phyloP scores from a whole-genome alignment of 2,329 filamentous ascomycete species.

The Lachnellula occidentalis region DNA sequence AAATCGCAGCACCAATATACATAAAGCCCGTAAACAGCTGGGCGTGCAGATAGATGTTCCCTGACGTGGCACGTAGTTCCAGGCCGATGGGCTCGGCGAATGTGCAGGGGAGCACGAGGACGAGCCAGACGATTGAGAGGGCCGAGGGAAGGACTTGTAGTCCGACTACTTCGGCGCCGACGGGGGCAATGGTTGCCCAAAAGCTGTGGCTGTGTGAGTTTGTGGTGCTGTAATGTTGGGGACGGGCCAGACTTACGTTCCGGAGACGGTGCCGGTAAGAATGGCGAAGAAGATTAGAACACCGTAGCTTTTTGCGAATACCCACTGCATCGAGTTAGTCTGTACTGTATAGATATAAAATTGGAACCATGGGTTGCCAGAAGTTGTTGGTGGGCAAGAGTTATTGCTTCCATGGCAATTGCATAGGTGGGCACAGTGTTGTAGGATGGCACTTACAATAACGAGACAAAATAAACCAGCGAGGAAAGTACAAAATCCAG shows the following conservation, averaged over 20 bases:
- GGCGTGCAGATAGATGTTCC: conserved; percentile 47
- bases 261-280: conserved; percentile 60
- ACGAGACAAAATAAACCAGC: conserved; percentile 61
- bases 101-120: conserved; percentile 64
- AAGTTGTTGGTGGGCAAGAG: not conserved
- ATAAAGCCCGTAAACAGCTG: conserved; percentile 57
- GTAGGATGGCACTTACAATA: conserved; percentile 34
- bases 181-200: conserved; percentile 63
- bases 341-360: no score
- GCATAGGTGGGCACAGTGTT: not conserved
- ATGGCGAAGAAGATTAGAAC: conserved; percentile 68
- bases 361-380: no score
- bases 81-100: conserved; percentile 58
- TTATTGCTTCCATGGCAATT: not conserved
- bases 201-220: conserved; percentile 34
- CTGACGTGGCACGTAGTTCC: conserved; percentile 44
- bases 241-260: conserved; percentile 38
- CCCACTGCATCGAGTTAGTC: conserved; percentile 44
- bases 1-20: conserved; percentile 52
- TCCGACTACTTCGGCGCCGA: conserved; percentile 70
- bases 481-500: conserved; percentile 57
- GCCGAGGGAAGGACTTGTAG: conserved; percentile 62
- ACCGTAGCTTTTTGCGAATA: conserved; percentile 57
- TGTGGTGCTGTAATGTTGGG: not conserved
- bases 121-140: conserved; percentile 66